Percentiles rank a stretch among this genome's conserved stretches.
phyloP scores from a whole-genome alignment of 257 asterid genomes.

The Fraxinus pennsylvanica region DNA sequence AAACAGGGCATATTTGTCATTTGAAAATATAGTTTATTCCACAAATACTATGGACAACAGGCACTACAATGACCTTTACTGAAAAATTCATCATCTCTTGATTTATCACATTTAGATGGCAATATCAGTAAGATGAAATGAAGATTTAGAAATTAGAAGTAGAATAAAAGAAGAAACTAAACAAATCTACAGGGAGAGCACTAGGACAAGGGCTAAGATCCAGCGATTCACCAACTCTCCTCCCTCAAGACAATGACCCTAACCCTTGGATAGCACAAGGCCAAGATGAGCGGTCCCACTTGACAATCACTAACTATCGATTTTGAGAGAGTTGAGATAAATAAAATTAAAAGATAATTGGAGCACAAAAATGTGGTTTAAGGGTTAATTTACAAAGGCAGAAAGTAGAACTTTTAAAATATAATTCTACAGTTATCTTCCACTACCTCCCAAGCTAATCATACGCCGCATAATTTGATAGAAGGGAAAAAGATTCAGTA shows the following conservation, averaged over 20 bases:
- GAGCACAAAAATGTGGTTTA: neutral
- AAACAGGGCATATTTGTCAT: slow-evolving; percentile 5
- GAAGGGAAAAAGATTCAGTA: neutral
- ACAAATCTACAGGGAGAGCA: neutral
- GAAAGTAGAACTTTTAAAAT: neutral
- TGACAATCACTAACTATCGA: neutral
- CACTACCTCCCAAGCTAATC: neutral
- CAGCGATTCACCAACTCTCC: neutral
- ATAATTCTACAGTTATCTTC: neutral
- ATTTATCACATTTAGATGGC: neutral
- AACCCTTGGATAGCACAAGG: neutral
- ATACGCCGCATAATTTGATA: neutral
- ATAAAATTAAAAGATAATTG: neutral
- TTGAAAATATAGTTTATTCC: neutral
- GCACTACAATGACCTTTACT: neutral
- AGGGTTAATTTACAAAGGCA: neutral
- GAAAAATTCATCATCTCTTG: neutral
- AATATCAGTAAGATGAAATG: neutral
- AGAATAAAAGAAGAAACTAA: neutral
- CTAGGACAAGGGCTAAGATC: neutral
- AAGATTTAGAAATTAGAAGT: neutral
- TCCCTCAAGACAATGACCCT: neutral
- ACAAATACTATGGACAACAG: slow-evolving; percentile 1
- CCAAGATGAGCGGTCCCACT: neutral
- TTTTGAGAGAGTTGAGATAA: neutral